A percentile compares a stretch with the other conserved stretches of the same genome.
These are phyloP conservation scores for Leccinum boreale DNA, from an alignment of 768 basidiomycete species.

Conservation along the genomic window DNA sequence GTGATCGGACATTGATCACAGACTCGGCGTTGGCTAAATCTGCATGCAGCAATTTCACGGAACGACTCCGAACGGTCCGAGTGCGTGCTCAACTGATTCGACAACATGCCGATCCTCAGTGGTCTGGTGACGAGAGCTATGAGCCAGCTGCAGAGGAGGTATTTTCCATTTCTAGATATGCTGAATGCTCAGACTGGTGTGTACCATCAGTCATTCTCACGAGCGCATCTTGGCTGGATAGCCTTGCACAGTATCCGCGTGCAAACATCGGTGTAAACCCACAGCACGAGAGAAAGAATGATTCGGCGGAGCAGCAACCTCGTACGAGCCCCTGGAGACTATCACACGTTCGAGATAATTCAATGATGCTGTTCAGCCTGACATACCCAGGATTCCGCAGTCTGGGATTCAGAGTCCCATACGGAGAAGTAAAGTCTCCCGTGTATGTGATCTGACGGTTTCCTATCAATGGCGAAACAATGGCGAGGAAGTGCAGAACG, in stretches of 20 bases:
- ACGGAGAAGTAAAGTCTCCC: background rate
- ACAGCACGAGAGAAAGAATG: background rate
- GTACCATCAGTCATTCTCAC: background rate
- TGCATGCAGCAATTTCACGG: background rate
- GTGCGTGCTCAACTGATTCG: background rate
- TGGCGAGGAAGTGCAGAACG: background rate
- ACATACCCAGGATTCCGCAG: background rate
- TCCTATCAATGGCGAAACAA: background rate
- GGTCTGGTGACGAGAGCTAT: background rate
- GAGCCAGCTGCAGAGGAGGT: background rate
- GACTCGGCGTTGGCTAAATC: background rate
- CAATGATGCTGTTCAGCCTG: background rate
- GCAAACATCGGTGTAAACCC: background rate
- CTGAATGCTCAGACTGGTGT: background rate
- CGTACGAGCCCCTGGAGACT: background rate
- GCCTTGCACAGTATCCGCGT: background rate
- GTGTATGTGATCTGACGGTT: background rate
- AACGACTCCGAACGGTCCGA: slow-evolving; percentile 3
- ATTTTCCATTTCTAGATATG: background rate
- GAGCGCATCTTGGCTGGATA: background rate
- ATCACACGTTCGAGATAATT: background rate
- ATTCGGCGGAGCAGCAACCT: background rate
- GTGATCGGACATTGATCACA: background rate
- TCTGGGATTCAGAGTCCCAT: background rate
- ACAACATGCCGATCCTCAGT: background rate